Evolutionary conservation across 2,329 filamentous ascomycete species (phyloP).

Genomic region (Penicillium sp.): DNA sequence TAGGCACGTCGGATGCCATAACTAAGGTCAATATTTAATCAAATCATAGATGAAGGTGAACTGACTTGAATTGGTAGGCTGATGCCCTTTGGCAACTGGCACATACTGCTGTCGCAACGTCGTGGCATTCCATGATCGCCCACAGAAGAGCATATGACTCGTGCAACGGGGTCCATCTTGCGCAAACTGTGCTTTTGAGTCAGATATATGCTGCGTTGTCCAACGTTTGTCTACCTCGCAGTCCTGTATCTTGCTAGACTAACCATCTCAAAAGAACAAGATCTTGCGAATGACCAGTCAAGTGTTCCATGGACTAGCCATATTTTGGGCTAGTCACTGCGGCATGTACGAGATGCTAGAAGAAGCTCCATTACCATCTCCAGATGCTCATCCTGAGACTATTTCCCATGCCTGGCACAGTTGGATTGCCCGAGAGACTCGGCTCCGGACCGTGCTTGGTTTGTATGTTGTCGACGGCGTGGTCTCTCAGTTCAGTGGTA

Average conservation of each 20-base stretch:
- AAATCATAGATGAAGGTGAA: not conserved
- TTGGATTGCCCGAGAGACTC: conserved; percentile 16
- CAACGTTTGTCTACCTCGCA: conserved; percentile 11
- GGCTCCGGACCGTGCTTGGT: conserved; percentile 12
- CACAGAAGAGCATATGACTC: conserved; percentile 2
- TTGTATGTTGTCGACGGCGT: conserved; percentile 16
- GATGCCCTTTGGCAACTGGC: conserved; percentile 10
- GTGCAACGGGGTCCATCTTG: conserved; percentile 34
- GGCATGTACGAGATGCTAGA: conserved; percentile 24
- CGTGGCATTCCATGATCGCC: conserved; percentile 9
- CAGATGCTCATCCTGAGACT: not conserved
- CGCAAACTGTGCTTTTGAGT: conserved; percentile 31
- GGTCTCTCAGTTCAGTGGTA: conserved; percentile 11
- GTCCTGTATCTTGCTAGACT: not conserved
- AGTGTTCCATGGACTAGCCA: conserved; percentile 34
- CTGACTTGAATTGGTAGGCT: not conserved
- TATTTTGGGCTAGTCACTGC: conserved; percentile 38
- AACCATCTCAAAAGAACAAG: conserved; percentile 15
- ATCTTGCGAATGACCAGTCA: conserved; percentile 35
- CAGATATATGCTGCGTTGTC: conserved; percentile 38
- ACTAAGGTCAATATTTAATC: conserved; percentile 7
- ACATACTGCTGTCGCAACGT: conserved; percentile 13
- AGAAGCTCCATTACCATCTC: not conserved
- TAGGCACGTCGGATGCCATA: not conserved
- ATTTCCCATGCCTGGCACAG: not conserved